These are phyloP conservation scores for Casuarina equisetifolia DNA, from an alignment of 306 rosid genomes.

Conservation along the genomic window DNA sequence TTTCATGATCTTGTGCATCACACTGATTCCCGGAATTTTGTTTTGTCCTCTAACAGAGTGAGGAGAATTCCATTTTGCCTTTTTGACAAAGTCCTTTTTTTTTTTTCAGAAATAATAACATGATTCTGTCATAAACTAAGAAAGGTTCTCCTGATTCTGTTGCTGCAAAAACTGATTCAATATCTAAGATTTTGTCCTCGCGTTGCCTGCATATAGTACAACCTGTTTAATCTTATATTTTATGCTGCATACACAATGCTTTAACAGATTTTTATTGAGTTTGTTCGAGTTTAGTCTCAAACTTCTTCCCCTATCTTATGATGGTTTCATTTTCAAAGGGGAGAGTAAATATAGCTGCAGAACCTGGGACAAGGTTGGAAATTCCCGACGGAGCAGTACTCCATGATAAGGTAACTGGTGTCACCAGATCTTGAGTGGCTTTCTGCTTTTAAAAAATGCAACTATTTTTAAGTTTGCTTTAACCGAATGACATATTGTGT, in stretches of 20 bases:
- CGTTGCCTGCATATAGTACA: not conserved
- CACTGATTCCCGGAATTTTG: not conserved
- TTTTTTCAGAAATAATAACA: not conserved
- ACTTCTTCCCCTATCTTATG: slow-evolving; percentile 11
- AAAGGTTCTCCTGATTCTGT: not conserved
- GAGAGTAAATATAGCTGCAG: slow-evolving; percentile 53
- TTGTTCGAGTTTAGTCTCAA: slow-evolving; percentile 1
- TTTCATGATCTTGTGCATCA: not conserved
- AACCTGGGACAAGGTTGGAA: slow-evolving; percentile 65
- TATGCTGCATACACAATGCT: not conserved
- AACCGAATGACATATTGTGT: not conserved
- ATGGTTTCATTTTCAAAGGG: slow-evolving; percentile 51
- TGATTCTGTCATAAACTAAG: not conserved
- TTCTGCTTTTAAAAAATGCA: not conserved
- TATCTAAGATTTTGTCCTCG: not conserved
- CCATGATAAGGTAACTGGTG: slow-evolving; percentile 53
- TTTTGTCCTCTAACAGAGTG: not conserved
- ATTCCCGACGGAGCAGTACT: slow-evolving; percentile 63
- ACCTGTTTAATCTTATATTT: not conserved
- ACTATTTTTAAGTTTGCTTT: not conserved
- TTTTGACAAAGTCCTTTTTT: not conserved
- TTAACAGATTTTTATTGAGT: not conserved
- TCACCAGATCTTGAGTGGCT: not conserved
- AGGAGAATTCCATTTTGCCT: not conserved
- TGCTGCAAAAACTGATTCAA: not conserved